Base-by-base conservation (phyloP, 345 rosid genomes). In the Camelina laxa region DNA sequence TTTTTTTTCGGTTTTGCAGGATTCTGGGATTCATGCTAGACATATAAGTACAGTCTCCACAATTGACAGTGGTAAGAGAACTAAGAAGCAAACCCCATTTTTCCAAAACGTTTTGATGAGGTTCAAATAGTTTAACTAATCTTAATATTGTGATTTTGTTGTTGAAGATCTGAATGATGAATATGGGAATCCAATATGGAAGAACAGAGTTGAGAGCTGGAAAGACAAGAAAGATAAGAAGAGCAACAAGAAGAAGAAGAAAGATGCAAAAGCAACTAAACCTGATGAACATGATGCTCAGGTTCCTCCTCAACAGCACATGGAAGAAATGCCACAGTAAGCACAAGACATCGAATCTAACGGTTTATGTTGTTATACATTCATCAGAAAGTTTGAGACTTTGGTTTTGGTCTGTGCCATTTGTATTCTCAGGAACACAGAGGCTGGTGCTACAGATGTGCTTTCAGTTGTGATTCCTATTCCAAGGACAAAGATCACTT, bases 181-280 rank as follows among this genome's bases (percentile, higher is more conserved):
- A 65, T 83, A 75, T 10, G 99, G 92, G 41, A 95, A 95, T 36
- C 96, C 99, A 5, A 89, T 95, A 48, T 95, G 99, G 99, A 95
- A 92, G 87, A 92, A 90, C 75, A 85, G 97, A 62, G 97, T 95
- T 57, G 97, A 95, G 69, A 95, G 96, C 66, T 92, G 97, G 97
- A 95, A 90, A 85, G 97, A 89, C 47, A 95, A 95, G 81, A 95
- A 94, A 84, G 82, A 71, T 80, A 89, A 90, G 87, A 95, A 90
- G 87, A 91, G 82, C 71, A 89, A 86, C 70, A 89, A 86, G 69
- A 56, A 76, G 24, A 53, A 88, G 31, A 53, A 88, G 1, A 92
- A 95, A 83, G 81, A 69, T 68, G 0, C 58, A 61, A 77, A 77
- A 31, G 17, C 44, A 56, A 76, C 66, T 20, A 77, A 65, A 59